These are phyloP conservation scores for Pythium rhizo-oryzae DNA, from an alignment of 352 stramenopile species.

Conservation along the genomic window DNA sequence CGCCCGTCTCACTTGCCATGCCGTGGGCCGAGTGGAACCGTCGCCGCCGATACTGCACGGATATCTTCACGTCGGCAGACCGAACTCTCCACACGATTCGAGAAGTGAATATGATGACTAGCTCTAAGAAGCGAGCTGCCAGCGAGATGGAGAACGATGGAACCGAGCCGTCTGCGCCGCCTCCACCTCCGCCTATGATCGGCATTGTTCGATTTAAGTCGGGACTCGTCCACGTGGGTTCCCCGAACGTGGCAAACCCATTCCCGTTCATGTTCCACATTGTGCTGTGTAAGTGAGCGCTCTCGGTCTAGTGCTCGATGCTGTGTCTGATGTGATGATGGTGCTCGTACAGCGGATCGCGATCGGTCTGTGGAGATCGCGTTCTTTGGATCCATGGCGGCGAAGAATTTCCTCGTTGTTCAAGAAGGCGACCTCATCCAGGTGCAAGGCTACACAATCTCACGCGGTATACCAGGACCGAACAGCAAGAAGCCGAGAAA, in stretches of 20 bases:
- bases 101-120: slow-evolving; percentile 24
- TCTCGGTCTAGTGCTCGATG: neutral
- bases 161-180: neutral
- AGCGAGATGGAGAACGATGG: slow-evolving; percentile 6
- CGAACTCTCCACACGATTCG: slow-evolving; percentile 21
- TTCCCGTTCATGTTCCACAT: slow-evolving; percentile 76
- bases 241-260: slow-evolving; percentile 40
- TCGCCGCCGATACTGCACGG: slow-evolving; percentile 27
- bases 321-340: neutral
- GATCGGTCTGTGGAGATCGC: slow-evolving; percentile 47
- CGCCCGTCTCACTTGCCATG: slow-evolving; percentile 1
- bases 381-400: slow-evolving; percentile 73
- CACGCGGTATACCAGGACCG: neutral
- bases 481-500: slow-evolving; percentile 15
- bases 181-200: slow-evolving; percentile 38
- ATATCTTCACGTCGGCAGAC: slow-evolving; percentile 19
- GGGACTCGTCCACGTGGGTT: slow-evolving; percentile 46
- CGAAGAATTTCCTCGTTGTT: slow-evolving; percentile 52
- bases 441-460: slow-evolving; percentile 42
- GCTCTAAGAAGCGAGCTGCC: slow-evolving; percentile 9
- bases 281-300: slow-evolving; percentile 40
- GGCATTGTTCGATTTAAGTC: slow-evolving; percentile 67
- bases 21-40: slow-evolving; percentile 31
- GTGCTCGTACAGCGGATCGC: slow-evolving; percentile 41
- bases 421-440: slow-evolving; percentile 71